Evolutionary conservation across 108 stramenopile genomes (phyloP), one percentile per base, ranked within the genome.

Genomic region (Fragilariopsis cylindrus): DNA sequence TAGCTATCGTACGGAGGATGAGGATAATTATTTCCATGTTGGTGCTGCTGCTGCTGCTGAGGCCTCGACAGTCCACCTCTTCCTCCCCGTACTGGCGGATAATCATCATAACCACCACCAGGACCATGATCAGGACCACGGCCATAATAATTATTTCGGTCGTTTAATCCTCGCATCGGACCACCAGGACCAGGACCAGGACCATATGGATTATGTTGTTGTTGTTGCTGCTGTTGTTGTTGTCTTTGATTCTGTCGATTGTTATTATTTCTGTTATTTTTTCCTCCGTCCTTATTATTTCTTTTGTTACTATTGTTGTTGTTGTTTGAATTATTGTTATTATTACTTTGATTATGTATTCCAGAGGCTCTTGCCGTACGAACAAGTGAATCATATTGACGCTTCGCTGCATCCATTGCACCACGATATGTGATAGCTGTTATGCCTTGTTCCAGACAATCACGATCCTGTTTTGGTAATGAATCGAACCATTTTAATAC

Each of bases 361-460:
- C 77, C 84, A 30, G 58, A 9, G 0, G 9, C 41, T 76, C 82
- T 69, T 9, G 82, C 76, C 55, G 83, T 83, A 18, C 69, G 53
- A 3, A 88, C 89, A 2, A 88, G 60, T 0, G 83, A 80, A 77
- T 91, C 90, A 66, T 79, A 88, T 19, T 76, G 82, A 56, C 82
- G 57, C 49, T 81, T 68, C 12, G 90, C 90, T 8, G 90, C 86
- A 12, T 81, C 70, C 84, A 91, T 88, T 57, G 87, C 87, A 53
- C 90, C 90, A 6, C 86, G 82, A 65, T 85, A 88, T 43, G 85
- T 54, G 8, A 91, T 69, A 1, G 90, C 90, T 9, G 82, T 77
- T 4, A 91, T 76, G 5, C 90, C 90, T 42, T 73, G 45, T 58
- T 91, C 78, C 11, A 91, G 75, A 44, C 83, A 74, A n/a, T 68